Conservation (phyloP, 768 basidiomycete species). For the Lactarius hengduanensis region DNA sequence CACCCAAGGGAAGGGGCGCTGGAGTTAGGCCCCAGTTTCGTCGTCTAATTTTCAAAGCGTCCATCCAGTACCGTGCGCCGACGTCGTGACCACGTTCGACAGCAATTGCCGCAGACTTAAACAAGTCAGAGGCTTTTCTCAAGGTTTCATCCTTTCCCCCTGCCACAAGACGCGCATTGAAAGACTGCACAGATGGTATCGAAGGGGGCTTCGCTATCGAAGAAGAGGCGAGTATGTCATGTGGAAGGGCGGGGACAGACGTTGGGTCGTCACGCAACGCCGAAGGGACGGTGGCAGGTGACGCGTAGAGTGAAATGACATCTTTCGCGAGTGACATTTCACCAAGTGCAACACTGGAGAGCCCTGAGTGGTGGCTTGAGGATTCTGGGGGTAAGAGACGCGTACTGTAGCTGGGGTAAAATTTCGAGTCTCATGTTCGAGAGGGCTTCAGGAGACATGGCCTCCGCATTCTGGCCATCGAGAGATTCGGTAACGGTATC, state of each 20-base stretch:
- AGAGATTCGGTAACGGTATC: conserved; percentile 34
- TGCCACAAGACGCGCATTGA: conserved; percentile 67
- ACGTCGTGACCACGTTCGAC: conserved; percentile 61
- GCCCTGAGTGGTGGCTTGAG: background rate
- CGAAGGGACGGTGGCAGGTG: conserved; percentile 22
- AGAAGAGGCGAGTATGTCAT: conserved; percentile 52
- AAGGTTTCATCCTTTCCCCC: conserved; percentile 82
- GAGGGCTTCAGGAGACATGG: conserved; percentile 74
- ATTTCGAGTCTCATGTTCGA: conserved; percentile 72
- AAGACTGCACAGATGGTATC: conserved; percentile 58
- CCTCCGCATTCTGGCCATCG: conserved; percentile 38
- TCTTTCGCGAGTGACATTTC: conserved; percentile 80
- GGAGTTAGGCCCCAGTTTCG: conserved; percentile 81
- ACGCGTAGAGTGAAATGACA: conserved; percentile 58
- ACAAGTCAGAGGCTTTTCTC: conserved; percentile 67
- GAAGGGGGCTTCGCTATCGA: conserved; percentile 57
- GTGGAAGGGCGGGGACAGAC: conserved; percentile 16
- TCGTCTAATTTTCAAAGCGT: conserved; percentile 72
- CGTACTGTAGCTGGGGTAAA: conserved; percentile 70
- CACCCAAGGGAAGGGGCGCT: conserved; percentile 71
- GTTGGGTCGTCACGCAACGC: background rate
- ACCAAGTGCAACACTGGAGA: conserved; percentile 62
- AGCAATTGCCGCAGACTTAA: conserved; percentile 65
- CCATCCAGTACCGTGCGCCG: conserved; percentile 77
- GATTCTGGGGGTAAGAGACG: conserved; percentile 24